Conservation (phyloP, 306 rosid species). For the Carpinus viminea region DNA sequence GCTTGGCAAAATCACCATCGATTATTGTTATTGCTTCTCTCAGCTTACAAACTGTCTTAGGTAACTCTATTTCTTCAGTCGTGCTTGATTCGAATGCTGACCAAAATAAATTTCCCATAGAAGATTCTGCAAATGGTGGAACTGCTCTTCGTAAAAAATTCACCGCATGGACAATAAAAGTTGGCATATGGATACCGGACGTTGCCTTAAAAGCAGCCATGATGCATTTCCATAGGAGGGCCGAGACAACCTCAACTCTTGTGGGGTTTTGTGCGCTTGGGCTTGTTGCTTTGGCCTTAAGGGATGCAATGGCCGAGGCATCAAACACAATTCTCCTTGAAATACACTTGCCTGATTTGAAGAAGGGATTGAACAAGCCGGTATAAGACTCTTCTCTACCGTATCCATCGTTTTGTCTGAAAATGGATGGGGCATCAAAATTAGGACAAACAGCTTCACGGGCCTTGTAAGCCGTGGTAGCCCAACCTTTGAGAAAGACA, state of each 20-base stretch:
- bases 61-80: neutral
- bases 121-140: slow-evolving; percentile 1
- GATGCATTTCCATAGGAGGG: slow-evolving; percentile 11
- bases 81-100: neutral
- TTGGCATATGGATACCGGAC: neutral
- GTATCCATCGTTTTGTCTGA: neutral
- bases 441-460: neutral
- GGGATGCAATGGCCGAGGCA: slow-evolving; percentile 7
- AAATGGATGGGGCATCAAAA: slow-evolving; percentile 6
- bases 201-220: neutral
- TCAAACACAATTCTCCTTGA: slow-evolving; percentile 15
- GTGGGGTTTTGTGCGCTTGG: neutral
- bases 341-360: neutral
- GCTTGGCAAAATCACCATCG: neutral
- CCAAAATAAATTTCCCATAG: slow-evolving; percentile 9
- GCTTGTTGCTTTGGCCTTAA: neutral
- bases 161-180: slow-evolving; percentile 4
- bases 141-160: slow-evolving; percentile 1
- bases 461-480: neutral
- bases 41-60: neutral
- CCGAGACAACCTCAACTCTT: slow-evolving; percentile 10
- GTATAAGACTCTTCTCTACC: neutral
- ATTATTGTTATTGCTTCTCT: slow-evolving; percentile 7
- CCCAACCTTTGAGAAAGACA: slow-evolving; percentile 23
- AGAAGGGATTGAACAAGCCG: neutral